Evolutionary conservation across 2,329 filamentous ascomycete genomes (phyloP).

Genomic region (Fusarium pseudograminearum): DNA sequence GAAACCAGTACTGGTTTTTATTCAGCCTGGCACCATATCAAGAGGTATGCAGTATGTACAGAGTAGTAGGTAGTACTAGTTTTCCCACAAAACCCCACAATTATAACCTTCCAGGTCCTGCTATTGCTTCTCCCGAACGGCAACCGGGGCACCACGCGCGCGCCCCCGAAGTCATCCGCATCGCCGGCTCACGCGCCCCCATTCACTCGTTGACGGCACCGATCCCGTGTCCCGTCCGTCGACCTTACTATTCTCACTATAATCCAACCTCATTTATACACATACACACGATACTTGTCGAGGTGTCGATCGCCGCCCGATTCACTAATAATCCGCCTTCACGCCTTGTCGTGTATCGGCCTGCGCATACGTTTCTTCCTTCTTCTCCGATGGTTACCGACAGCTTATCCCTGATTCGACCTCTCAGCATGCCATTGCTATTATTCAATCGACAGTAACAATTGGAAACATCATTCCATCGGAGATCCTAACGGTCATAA

Average conservation of each 20-base stretch:
- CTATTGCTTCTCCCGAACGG: slow-evolving; percentile 31
- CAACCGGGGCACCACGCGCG: slow-evolving; percentile 43
- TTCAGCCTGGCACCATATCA: too few relatives aligned
- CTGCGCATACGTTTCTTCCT: slow-evolving; percentile 38
- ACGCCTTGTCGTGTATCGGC: slow-evolving; percentile 38
- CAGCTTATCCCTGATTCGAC: slow-evolving; percentile 24
- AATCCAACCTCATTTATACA: slow-evolving; percentile 12
- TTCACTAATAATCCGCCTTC: slow-evolving; percentile 27
- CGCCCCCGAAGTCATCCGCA: slow-evolving; percentile 50
- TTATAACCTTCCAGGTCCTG: slow-evolving; percentile 30
- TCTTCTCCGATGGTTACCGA: slow-evolving; percentile 47
- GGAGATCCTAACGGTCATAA: not conserved
- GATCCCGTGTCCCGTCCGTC: slow-evolving; percentile 24
- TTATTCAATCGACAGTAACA: slow-evolving; percentile 30
- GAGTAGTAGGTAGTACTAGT: slow-evolving; percentile 1
- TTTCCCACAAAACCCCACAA: slow-evolving; percentile 26
- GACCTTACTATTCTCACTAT: slow-evolving; percentile 15
- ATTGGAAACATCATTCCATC: slow-evolving; percentile 26
- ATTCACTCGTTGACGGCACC: slow-evolving; percentile 38
- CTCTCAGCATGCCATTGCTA: slow-evolving; percentile 40
- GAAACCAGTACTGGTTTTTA: too few relatives aligned
- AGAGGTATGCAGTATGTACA: too few relatives aligned
- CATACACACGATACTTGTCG: slow-evolving; percentile 23
- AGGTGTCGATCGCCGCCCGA: slow-evolving; percentile 19
- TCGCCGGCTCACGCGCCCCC: slow-evolving; percentile 48